Percentiles rank a stretch among this genome's conserved stretches.
These are phyloP conservation scores for Clarireedia hainanense DNA, from an alignment of 2,329 filamentous ascomycete genomes.

Conservation along the genomic window DNA sequence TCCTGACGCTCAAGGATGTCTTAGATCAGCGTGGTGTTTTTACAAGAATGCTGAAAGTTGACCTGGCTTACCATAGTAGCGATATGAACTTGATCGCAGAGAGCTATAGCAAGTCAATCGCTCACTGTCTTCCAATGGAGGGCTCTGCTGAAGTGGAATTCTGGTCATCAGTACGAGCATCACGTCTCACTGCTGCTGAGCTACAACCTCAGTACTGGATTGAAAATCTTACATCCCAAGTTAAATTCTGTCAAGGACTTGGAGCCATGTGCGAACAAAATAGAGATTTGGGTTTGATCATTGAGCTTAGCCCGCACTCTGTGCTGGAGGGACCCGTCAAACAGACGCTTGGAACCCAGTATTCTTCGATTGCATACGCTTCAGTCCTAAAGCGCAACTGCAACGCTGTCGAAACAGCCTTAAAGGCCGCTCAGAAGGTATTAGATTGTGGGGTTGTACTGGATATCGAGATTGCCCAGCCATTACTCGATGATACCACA, in stretches of 20 bases:
- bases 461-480: conserved; percentile 40
- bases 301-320: conserved; percentile 16
- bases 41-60: conserved; percentile 8
- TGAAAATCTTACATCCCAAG: conserved; percentile 36
- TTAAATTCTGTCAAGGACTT: conserved; percentile 15
- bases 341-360: conserved; percentile 28
- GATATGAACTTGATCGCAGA: background rate
- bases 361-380: conserved; percentile 26
- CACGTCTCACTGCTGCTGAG: no score
- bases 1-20: conserved; percentile 10
- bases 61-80: background rate
- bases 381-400: conserved; percentile 7
- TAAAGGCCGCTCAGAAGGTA: conserved; percentile 10
- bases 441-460: conserved; percentile 23
- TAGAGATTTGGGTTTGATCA: background rate
- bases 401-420: conserved; percentile 8
- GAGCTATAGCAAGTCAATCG: background rate
- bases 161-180: no score
- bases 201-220: conserved; percentile 33
- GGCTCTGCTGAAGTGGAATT: no score
- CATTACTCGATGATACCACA: conserved; percentile 28
- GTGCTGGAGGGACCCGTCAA: conserved; percentile 16
- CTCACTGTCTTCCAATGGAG: no score
- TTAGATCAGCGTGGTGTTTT: conserved; percentile 18
- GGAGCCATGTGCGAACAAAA: background rate